phyloP scores from a whole-genome alignment of 2,329 filamentous ascomycete species.

The Talaromyces sp. region DNA sequence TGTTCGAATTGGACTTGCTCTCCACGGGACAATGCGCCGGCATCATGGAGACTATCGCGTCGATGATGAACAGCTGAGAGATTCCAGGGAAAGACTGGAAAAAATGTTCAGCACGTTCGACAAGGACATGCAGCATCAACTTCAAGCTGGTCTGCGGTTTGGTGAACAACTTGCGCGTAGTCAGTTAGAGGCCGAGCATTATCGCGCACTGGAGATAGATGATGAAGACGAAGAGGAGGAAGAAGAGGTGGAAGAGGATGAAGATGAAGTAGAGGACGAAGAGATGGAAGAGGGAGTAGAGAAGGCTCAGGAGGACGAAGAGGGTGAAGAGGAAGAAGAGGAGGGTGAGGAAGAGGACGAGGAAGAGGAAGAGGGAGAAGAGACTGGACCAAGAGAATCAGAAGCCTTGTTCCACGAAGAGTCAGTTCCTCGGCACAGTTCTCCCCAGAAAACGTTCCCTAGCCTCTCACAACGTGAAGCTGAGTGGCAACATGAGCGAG shows the following conservation, averaged over 20 bases:
- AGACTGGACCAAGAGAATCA: neutral
- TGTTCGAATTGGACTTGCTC: constrained; percentile 32
- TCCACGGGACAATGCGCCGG: constrained; percentile 27
- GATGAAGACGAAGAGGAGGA: neutral
- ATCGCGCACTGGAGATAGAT: constrained; percentile 8
- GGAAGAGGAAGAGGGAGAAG: neutral
- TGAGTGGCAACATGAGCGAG: constrained; percentile 42
- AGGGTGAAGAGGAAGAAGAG: constrained; percentile 1
- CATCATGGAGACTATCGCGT: neutral
- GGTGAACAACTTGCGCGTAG: constrained; percentile 39
- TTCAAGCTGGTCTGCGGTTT: constrained; percentile 37
- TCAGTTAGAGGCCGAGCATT: constrained; percentile 13
- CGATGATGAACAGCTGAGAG: constrained; percentile 15
- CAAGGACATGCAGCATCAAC: constrained; percentile 31
- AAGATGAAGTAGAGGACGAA: neutral
- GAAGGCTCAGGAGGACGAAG: neutral
- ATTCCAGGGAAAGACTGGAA: constrained; percentile 26
- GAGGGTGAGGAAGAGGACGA: neutral
- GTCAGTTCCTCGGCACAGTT: neutral
- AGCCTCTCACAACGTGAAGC: constrained; percentile 29
- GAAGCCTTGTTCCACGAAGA: neutral
- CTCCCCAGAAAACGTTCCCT: constrained; percentile 2
- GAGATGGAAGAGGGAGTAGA: neutral
- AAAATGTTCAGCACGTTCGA: constrained; percentile 33
- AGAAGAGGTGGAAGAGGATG: neutral